phyloP scores from a whole-genome alignment of 208 protist species.

The Leishmania mexicana region DNA sequence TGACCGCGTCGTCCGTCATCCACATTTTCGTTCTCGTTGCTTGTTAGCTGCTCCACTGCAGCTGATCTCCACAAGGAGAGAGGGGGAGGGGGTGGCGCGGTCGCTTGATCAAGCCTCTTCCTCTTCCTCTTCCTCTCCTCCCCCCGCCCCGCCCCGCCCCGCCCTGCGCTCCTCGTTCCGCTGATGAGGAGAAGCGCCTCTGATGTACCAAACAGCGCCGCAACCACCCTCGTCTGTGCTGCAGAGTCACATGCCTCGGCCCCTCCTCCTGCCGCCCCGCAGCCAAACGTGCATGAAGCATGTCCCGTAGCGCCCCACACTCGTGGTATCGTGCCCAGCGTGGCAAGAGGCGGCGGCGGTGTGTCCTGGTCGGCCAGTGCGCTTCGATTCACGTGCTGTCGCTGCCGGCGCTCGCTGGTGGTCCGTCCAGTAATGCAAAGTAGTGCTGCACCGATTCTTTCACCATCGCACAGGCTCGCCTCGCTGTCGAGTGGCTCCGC shows the following conservation, averaged over 20 bases:
- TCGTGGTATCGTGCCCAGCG: not conserved
- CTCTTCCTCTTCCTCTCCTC: not conserved
- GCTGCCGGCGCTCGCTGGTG: slow-evolving; percentile 18
- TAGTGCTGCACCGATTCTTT: not conserved
- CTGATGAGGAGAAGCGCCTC: not conserved
- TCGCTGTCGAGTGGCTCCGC: not conserved
- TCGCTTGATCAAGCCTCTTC: not conserved
- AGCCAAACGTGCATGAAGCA: not conserved
- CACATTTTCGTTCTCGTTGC: not conserved
- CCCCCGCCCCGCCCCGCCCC: not conserved
- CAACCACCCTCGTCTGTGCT: not conserved
- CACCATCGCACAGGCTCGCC: not conserved
- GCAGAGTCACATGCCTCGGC: not conserved
- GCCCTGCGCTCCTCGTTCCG: not conserved
- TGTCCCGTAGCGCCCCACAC: not conserved
- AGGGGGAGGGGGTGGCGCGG: not conserved
- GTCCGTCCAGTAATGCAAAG: slow-evolving; percentile 7
- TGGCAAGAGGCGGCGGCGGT: not conserved
- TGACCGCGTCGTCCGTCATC: not conserved
- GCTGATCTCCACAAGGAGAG: not conserved
- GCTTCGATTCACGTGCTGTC: slow-evolving; percentile 30
- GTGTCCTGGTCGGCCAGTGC: not conserved
- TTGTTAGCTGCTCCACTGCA: not conserved
- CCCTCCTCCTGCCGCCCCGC: too few species aligned
- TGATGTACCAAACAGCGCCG: not conserved